phyloP scores from a whole-genome alignment of 1,284 basidiomycete species.

The Flammula alnicola region DNA sequence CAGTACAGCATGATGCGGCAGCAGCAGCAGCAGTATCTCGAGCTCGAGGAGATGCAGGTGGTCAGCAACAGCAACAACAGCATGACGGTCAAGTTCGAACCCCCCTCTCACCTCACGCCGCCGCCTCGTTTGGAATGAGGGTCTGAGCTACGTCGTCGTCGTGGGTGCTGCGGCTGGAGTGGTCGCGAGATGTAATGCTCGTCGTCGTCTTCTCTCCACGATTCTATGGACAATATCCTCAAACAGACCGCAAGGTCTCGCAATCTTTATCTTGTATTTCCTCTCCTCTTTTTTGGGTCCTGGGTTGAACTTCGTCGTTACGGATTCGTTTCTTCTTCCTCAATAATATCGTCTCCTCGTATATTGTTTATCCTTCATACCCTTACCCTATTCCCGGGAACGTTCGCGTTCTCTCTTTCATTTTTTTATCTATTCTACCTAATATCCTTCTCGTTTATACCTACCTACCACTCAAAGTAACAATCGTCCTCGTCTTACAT shows the following conservation, averaged over 20 bases:
- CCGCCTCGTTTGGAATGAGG: constrained; percentile 37
- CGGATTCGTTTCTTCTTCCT: background rate
- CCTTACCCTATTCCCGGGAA: constrained; percentile 2
- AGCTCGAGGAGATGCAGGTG: constrained; percentile 18
- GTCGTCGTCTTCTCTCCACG: constrained; percentile 2
- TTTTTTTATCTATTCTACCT: too few species aligned
- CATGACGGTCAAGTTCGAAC: constrained; percentile 33
- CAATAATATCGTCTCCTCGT: background rate
- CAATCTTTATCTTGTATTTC: background rate
- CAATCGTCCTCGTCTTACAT: too few species aligned
- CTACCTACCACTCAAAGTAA: too few species aligned
- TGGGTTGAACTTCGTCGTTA: constrained; percentile 10
- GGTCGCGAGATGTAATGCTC: constrained; percentile 1
- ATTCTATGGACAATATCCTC: too few species aligned
- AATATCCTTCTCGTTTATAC: too few species aligned
- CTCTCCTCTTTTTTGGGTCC: constrained; percentile 10
- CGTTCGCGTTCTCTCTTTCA: too few species aligned
- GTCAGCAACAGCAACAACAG: constrained; percentile 9
- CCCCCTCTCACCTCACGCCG: constrained; percentile 33
- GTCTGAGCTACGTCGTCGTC: constrained; percentile 17
- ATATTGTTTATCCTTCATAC: constrained; percentile 1
- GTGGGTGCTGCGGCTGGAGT: background rate
- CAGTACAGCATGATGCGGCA: constrained; percentile 6
- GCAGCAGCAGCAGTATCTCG: constrained; percentile 12
- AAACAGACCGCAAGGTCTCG: too few species aligned